Percentiles rank a stretch among this genome's conserved stretches.
These are phyloP conservation scores for Maudiozyma bulderi DNA, from an alignment of 805 yeast species.

Conservation along the genomic window DNA sequence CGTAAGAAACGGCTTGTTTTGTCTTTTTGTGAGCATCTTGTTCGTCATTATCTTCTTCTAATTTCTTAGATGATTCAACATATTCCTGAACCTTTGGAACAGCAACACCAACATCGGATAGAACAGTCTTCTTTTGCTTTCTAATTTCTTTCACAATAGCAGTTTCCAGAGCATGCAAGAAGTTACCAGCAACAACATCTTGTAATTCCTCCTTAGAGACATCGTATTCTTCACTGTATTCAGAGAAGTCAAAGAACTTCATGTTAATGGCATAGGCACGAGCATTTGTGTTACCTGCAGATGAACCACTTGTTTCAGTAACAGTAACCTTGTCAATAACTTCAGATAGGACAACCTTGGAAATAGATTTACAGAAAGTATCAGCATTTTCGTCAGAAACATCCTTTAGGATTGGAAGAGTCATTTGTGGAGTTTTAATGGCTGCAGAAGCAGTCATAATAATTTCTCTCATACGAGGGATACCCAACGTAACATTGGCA, in stretches of 20 bases:
- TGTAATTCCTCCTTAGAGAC: conserved; percentile 73
- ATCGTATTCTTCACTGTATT: conserved; percentile 83
- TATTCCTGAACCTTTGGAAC: conserved; percentile 46
- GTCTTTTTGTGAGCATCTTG: conserved; percentile 51
- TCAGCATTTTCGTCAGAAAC: conserved; percentile 84
- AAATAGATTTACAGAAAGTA: conserved; percentile 83
- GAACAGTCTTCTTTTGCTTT: conserved; percentile 56
- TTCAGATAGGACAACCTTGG: conserved; percentile 78
- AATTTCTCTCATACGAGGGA: conserved; percentile 99
- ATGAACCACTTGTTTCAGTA: conserved; percentile 74
- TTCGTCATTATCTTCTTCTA: conserved; percentile 41
- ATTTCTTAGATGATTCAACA: conserved; percentile 29
- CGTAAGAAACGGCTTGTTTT: conserved; percentile 86
- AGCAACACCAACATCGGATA: conserved; percentile 63
- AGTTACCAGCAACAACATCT: conserved; percentile 49
- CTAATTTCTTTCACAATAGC: conserved; percentile 72
- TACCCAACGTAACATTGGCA: conserved; percentile 97
- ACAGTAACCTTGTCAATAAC: conserved; percentile 78
- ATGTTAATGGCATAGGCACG: conserved; percentile 71
- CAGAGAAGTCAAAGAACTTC: conserved; percentile 63
- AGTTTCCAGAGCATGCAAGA: conserved; percentile 61
- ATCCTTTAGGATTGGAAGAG: conserved; percentile 71
- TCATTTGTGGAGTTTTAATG: conserved; percentile 98
- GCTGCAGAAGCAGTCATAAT: conserved; percentile 96
- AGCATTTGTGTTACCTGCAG: conserved; percentile 37